These are phyloP conservation scores for Globisporangium solare DNA, from an alignment of 352 stramenopile species.

Conservation along the genomic window DNA sequence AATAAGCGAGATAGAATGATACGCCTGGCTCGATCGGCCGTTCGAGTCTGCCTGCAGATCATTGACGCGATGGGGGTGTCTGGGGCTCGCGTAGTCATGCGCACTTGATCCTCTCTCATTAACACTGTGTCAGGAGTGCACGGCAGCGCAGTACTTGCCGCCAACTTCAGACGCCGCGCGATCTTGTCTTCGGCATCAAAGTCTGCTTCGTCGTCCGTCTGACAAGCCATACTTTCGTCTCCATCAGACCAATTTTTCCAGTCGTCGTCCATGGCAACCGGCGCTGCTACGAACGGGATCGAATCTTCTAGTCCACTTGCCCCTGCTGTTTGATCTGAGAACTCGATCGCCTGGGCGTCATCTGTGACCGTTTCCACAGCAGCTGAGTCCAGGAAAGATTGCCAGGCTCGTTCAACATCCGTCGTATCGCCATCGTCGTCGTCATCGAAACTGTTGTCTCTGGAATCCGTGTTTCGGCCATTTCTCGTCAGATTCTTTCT, in stretches of 20 bases:
- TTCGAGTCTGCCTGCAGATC: no score
- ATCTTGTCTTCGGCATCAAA: conserved; percentile 9
- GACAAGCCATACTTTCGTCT: conserved; percentile 3
- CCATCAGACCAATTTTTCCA: conserved; percentile 30
- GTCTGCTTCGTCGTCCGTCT: conserved; percentile 6
- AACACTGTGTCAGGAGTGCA: conserved; percentile 1
- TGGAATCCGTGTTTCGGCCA: background rate
- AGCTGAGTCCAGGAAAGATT: conserved; percentile 47
- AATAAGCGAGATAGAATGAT: background rate
- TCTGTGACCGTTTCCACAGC: background rate
- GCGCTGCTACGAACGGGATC: conserved; percentile 1
- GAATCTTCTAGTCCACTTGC: background rate
- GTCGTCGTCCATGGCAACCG: conserved; percentile 9
- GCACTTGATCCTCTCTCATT: background rate
- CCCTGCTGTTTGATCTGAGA: background rate
- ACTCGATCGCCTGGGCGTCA: background rate
- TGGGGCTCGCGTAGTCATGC: no score
- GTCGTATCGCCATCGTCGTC: conserved; percentile 54
- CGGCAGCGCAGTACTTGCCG: conserved; percentile 10
- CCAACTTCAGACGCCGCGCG: conserved; percentile 5
- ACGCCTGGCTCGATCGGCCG: background rate
- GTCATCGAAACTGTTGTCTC: conserved; percentile 17
- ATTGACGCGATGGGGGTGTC: no score
- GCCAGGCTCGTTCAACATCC: conserved; percentile 59
- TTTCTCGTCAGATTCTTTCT: conserved; percentile 14